Evolutionary conservation across 2,329 filamentous ascomycete species (phyloP), one percentile per base, ranked within the genome.

Genomic region (Aspergillus niger): DNA sequence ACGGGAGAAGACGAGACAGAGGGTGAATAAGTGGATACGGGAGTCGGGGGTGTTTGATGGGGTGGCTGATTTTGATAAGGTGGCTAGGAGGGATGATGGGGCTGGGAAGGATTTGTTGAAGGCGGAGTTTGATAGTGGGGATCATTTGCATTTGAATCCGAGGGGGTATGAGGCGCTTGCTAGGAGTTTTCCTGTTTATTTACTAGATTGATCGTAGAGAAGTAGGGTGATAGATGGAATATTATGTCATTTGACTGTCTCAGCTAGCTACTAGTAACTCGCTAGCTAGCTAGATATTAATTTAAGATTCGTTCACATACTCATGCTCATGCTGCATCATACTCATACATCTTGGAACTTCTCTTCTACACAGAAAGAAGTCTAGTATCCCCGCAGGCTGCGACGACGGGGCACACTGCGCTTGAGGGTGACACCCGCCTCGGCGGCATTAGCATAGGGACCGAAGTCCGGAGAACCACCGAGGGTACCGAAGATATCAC

Each of bases 401-500:
- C 53, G 30, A 47, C 38, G 39, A 39, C 32, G 32, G 32, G 32
- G 32, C n/a, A 55, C 20, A 32, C 53, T 32, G 3, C 53, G 53
- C 53, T 55, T 55, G 38, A 47, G 44, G n/a, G 44, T 7, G 2
- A 55, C 53, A 22, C 53, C 53, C 2, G 53, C 53, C 20, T 55
- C 53, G 2, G 30, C 53, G 13, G 44, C 39, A 13, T 39, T 20
- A 13, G 32, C 26, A 17, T 43, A 43, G 20, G 26, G 72, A 0
- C 88, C 88, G 72, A 90, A 91, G 70, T 89, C 86, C 0, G 88
- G 88, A 43, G 75, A 72, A 1, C 87, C 88, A 1, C 88, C 88
- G 3, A 91, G 75, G 8, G 84, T 87, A 13, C 88, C 89, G 65
- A 91, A 88, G 57, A 91, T 87, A 69, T 91, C 88, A 5, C 89